Evolutionary conservation across 345 rosid genomes (phyloP), one percentile per base, ranked within the genome.

Genomic region (Nasturtium officinale): DNA sequence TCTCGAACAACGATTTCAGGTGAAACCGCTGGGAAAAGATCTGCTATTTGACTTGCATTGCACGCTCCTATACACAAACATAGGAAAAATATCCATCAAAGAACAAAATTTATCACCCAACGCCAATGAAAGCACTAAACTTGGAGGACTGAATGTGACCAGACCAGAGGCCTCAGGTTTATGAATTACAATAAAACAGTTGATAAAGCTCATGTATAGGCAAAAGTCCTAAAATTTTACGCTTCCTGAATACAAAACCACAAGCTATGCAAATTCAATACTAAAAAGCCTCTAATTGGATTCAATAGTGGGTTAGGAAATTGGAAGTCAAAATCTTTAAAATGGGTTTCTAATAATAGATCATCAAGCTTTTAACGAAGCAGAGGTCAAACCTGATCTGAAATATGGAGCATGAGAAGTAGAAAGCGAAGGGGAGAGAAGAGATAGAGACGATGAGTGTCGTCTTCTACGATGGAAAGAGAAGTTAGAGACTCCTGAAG

Each of bases 1-100:
- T 95, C 99, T 70, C 99, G 82, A 32, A 95, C 96, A 77, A 89
- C 82, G 40, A 95, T 84, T 68, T 88, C 89, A 5, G 93, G 96
- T 65, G 96, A 86, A 69, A 89, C 67, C 11, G 85, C 77, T 0
- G 96, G 82, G 64, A 85, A 91, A 15, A 89, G 78, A 38, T 94
- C 95, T 12, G 60, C 94, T 73, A 88, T 69, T 77, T 91, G 96
- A 82, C 96, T 91, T 20, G 96, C 97, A 73, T 77, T 85, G 83
- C 96, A 87, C 78, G 33, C 60, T 75, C 89, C 98, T 89, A 64
- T 47, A 74, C 1, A 35, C 72, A 52, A 53, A 72, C 18, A 30
- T 9, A 29, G n/a, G 37, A 46, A 53, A 53, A 51, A 37, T 53
- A 58, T 55, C 33, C 61, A 46, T 32, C 13, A 55, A 60, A 51